Conservation (phyloP, 2,329 filamentous ascomycete genomes). For the Fusarium annulatum region DNA sequence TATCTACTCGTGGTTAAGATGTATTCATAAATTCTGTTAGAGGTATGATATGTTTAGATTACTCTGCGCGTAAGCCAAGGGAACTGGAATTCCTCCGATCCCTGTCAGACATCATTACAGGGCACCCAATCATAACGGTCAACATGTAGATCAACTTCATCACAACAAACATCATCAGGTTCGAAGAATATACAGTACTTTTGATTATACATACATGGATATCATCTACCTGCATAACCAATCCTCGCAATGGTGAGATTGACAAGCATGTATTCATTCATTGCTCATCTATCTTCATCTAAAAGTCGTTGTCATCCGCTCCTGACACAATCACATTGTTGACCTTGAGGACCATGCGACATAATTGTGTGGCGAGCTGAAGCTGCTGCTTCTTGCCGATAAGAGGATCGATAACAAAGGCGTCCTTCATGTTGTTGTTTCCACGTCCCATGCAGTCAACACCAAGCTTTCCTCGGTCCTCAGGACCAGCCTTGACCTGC, state of each 20-base stretch:
- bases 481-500: constrained; percentile 79
- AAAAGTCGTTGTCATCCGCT: constrained; percentile 88
- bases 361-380: constrained; percentile 94
- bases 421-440: constrained; percentile 96
- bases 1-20: neutral
- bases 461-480: constrained; percentile 73
- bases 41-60: neutral
- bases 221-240: constrained; percentile 35
- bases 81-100: constrained; percentile 12
- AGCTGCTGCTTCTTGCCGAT: constrained; percentile 99
- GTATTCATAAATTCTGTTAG: neutral
- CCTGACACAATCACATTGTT: constrained; percentile 97
- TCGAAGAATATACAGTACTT: constrained; percentile 18
- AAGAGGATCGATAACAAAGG: constrained; percentile 97
- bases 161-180: neutral
- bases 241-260: constrained; percentile 38
- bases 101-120: constrained; percentile 9
- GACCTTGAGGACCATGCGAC: constrained; percentile 97
- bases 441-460: constrained; percentile 98
- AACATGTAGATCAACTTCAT: neutral
- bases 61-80: constrained; percentile 12
- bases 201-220: constrained; percentile 36
- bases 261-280: constrained; percentile 38
- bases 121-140: constrained; percentile 13
- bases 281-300: constrained; percentile 50